Percentiles rank a stretch among this genome's conserved stretches.
Conservation (phyloP, 2,329 filamentous ascomycete genomes). For the Colletotrichum filicis region DNA sequence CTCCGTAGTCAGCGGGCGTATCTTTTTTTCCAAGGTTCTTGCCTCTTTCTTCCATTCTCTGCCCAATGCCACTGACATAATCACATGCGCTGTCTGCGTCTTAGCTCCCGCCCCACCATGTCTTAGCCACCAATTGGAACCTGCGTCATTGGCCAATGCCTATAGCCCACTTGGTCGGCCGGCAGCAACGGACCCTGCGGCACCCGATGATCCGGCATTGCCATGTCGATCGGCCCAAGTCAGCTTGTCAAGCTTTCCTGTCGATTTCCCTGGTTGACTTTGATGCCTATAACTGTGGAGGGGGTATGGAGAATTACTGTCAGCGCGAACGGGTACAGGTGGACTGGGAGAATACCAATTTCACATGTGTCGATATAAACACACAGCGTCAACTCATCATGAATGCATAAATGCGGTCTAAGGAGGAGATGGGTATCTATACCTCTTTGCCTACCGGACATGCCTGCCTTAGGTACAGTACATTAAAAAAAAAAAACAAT, state of each 20-base stretch:
- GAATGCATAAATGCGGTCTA: not conserved
- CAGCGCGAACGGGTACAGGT: not conserved
- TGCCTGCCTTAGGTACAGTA: not conserved
- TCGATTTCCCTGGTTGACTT: constrained; percentile 14
- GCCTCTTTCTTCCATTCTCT: not conserved
- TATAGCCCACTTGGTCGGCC: not conserved
- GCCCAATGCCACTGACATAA: constrained; percentile 29
- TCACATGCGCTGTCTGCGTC: constrained; percentile 18
- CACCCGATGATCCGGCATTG: constrained; percentile 29
- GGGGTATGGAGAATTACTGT: not conserved
- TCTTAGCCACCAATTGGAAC: not conserved
- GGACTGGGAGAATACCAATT: not conserved
- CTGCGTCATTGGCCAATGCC: constrained; percentile 13
- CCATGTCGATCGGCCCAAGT: constrained; percentile 12
- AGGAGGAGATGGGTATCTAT: not conserved
- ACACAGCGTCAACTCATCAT: not conserved
- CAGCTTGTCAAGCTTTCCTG: constrained; percentile 2
- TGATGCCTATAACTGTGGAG: constrained; percentile 1
- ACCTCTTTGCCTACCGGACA: not conserved
- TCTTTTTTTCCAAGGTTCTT: not conserved
- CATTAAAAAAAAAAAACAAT: not conserved
- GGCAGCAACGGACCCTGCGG: constrained; percentile 19
- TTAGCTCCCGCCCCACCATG: not conserved
- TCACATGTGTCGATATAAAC: not conserved
- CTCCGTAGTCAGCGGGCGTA: constrained; percentile 10